phyloP scores from a whole-genome alignment of 148 eudicot species.

The Diospyros lotus region DNA sequence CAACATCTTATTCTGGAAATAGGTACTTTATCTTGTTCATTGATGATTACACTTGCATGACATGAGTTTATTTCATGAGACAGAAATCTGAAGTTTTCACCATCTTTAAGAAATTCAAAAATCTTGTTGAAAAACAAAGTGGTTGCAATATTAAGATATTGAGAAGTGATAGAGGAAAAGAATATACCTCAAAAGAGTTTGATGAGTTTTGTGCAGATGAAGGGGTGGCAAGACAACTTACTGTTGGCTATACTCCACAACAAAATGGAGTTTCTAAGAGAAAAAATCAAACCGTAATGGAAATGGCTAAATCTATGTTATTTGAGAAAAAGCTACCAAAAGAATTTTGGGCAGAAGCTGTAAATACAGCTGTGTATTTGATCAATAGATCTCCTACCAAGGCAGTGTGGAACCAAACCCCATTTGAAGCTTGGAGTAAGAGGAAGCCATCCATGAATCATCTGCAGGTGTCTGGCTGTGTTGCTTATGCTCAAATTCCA shows the following conservation, averaged over 20 bases:
- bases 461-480: not conserved
- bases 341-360: not conserved
- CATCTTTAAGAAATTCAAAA: slow-evolving; percentile 1
- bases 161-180: not conserved
- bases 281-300: not conserved
- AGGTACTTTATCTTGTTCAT: slow-evolving; percentile 8
- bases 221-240: slow-evolving; percentile 6
- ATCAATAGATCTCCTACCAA: not conserved
- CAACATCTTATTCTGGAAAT: not conserved
- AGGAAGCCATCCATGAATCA: not conserved
- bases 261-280: not conserved
- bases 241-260: not conserved
- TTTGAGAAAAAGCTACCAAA: not conserved
- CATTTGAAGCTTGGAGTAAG: not conserved
- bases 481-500: not conserved
- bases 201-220: slow-evolving; percentile 16
- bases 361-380: not conserved
- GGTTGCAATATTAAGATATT: slow-evolving; percentile 7
- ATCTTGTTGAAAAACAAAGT: slow-evolving; percentile 15
- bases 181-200: slow-evolving; percentile 5
- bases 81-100: slow-evolving; percentile 8
- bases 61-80: slow-evolving; percentile 4
- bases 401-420: not conserved
- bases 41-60: no score
- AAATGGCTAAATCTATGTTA: not conserved